Evolutionary conservation across 2,329 filamentous ascomycete species (phyloP), one percentile per base, ranked within the genome.

Genomic region (Colletotrichum echinochloae): DNA sequence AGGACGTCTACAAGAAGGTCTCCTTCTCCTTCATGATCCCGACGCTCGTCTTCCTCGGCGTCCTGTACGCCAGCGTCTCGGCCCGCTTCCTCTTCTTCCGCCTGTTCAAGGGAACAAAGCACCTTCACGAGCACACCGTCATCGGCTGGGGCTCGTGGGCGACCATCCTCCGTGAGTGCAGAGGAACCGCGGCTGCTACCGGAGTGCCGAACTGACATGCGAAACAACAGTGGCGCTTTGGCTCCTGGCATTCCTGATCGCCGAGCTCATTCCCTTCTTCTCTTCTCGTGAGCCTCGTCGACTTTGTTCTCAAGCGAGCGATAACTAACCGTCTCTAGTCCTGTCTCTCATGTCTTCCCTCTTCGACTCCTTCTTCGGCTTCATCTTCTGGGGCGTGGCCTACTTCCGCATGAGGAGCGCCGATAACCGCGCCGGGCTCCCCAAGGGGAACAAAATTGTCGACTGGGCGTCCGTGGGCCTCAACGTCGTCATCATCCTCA

Each of bases 21-120:
- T 89, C 93, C 0, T 98, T 97, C 81, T 94, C 92, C 16, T 97
- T 98, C 84, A 97, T 97, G 94, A 92, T 98, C 39, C 95, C 95
- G 0, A 98, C 95, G 0, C 87, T 98, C 74, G 94, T 98, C 77
- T 98, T 98, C 84, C 82, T 98, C 5, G 95, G 95, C 9, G 94
- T 97, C 0, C 82, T 98, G 23, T 98, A 98, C 78, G 94, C 95
- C 18, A 96, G 93, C 0, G 94, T 98, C 1, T 95, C 94, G 5
- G 92, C 93, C 0, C 92, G 95, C 37, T 97, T 98, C 83, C 84
- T 98, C 76, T 97, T 97, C 84, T 97, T 97, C 88, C 92, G 94
- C 73, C 78, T 96, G 23, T 97, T 97, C 81, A 89, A 91, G 67
- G 90, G 90, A 75, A 92, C 94, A 1, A 73, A 63, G 16, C 95